Percentiles rank a stretch among this genome's conserved stretches.
Conservation (phyloP, 805 yeast genomes). For the Yarrowia divulgata region DNA sequence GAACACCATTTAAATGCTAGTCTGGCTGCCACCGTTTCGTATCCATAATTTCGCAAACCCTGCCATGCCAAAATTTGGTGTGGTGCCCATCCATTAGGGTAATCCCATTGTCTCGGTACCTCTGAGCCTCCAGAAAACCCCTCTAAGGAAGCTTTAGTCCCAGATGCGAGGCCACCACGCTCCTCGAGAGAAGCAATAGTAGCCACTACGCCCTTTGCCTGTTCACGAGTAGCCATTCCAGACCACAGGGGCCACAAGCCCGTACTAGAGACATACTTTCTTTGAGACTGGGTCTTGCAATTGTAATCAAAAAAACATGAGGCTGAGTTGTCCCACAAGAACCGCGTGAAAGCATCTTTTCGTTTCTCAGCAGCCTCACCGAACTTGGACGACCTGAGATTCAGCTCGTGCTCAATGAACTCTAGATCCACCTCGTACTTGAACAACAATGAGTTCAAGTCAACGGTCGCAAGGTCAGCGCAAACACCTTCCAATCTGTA, state of each 20-base stretch:
- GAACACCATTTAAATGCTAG: constrained; percentile 87
- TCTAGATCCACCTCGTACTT: constrained; percentile 91
- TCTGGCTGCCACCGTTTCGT: constrained; percentile 66
- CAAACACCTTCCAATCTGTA: constrained; percentile 89
- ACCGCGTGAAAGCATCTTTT: constrained; percentile 63
- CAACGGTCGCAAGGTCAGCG: constrained; percentile 89
- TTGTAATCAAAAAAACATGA: constrained; percentile 88
- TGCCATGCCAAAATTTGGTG: constrained; percentile 97
- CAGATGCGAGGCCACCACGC: constrained; percentile 87
- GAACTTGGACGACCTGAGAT: constrained; percentile 68
- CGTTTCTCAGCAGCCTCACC: constrained; percentile 60
- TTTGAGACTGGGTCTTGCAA: constrained; percentile 60
- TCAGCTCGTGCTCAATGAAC: constrained; percentile 50
- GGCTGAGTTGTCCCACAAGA: constrained; percentile 82
- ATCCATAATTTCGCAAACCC: constrained; percentile 79
- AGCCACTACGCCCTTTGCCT: constrained; percentile 58
- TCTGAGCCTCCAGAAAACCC: constrained; percentile 63
- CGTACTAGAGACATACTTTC: constrained; percentile 83
- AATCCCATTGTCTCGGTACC: constrained; percentile 98
- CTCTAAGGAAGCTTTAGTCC: constrained; percentile 79
- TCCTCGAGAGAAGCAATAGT: constrained; percentile 62
- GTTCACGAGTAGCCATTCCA: constrained; percentile 67
- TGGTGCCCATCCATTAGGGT: constrained; percentile 98
- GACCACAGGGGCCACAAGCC: constrained; percentile 94
- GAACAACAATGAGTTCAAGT: constrained; percentile 82